A percentile compares a stretch with the other conserved stretches of the same genome.
phyloP scores from a whole-genome alignment of 345 rosid species.

The Hirschfeldia incana region DNA sequence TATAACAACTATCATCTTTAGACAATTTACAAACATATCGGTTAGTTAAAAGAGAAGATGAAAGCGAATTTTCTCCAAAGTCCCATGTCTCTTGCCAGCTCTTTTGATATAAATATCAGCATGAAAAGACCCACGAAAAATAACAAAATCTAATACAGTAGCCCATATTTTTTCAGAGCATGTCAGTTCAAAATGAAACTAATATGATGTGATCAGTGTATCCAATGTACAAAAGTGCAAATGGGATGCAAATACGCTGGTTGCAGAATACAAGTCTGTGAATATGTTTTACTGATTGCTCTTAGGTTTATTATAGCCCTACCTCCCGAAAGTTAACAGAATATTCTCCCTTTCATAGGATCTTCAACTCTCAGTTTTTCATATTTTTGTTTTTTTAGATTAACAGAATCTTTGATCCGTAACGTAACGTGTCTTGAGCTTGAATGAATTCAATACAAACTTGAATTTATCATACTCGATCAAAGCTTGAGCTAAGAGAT shows the following conservation, averaged over 20 bases:
- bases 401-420: neutral
- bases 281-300: neutral
- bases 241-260: constrained; percentile 28
- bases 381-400: neutral
- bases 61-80: neutral
- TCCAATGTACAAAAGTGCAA: neutral
- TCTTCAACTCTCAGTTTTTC: neutral
- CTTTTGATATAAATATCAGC: constrained; percentile 18
- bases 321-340: constrained; percentile 12
- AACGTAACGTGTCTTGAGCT: neutral
- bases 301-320: constrained; percentile 14
- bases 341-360: constrained; percentile 14
- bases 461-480: too few relatives aligned
- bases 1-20: neutral
- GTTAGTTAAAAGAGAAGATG: neutral
- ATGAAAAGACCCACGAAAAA: neutral
- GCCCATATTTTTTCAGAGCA: neutral
- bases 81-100: constrained; percentile 15
- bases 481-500: too few relatives aligned
- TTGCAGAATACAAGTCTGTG: constrained; percentile 12
- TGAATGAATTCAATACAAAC: too few relatives aligned
- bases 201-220: neutral
- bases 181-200: neutral
- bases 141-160: neutral
- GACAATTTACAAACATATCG: neutral